Evolutionary conservation across 805 yeast species (phyloP), one percentile per base, ranked within the genome.

Genomic region (Priceomyces melissophilus): DNA sequence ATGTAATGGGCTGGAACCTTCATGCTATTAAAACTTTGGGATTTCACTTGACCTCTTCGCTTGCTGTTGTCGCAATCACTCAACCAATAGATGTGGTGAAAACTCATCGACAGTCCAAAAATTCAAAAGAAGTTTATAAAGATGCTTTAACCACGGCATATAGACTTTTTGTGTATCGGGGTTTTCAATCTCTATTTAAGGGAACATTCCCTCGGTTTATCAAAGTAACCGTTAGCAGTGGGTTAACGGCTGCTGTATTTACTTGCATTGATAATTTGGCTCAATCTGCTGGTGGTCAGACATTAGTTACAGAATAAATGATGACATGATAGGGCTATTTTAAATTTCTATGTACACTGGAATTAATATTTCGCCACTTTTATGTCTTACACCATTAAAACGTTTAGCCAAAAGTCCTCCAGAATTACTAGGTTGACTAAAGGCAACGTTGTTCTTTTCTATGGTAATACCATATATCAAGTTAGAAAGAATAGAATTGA

Each of bases 11-110:
- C 12, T 71, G 72, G 45, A 67, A 74, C 52, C 64, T 61, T 30
- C 64, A 71, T 4, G 50, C 60, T 5, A 30, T 61, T 2, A 68
- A 67, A 42, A 67, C 61, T 58, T 49, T 81, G 8, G 88, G 93
- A 4, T 63, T 82, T 9, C 72, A 69, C 39, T 44, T 67, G 4
- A 69, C 78, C 1, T 79, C 95, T 2, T 81, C 93, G 0, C 62
- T 76, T 3, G 84, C 88, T 0, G 95, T 87, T 23, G 85, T 87
- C 15, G 79, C 77, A 0, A 67, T 77, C 0, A 90, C 96, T 0
- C 98, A 88, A 63, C 97, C 97, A 0, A 67, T 90, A 23, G 97
- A 90, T 63, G 87, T 87, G 2, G 63, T 90, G 36, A 90, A 90
- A 65, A 79, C 96, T 2, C 76, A 95, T 55, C 78, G 89, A 78